A percentile compares a stretch with the other conserved stretches of the same genome.
phyloP scores from a whole-genome alignment of 2,329 filamentous ascomycete species.

The Stemphylium vesicarium region DNA sequence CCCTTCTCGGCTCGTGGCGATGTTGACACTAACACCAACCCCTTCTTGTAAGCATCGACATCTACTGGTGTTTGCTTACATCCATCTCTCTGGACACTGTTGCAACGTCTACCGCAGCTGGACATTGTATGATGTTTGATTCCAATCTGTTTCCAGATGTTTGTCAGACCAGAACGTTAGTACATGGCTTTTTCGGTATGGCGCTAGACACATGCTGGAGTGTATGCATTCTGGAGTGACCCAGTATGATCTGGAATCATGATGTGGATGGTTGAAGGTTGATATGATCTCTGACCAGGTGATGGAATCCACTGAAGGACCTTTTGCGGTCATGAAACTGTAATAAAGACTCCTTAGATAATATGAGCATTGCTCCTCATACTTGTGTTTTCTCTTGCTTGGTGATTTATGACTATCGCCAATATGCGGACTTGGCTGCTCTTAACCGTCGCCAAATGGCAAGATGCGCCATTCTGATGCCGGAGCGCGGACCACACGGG shows the following conservation, averaged over 20 bases:
- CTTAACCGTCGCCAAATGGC: too few species aligned
- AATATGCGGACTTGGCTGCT: too few species aligned
- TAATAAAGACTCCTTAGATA: slow-evolving; percentile 14
- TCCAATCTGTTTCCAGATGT: slow-evolving; percentile 22
- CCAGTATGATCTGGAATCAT: slow-evolving; percentile 20
- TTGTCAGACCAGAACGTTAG: slow-evolving; percentile 16
- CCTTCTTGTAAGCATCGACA: slow-evolving; percentile 17
- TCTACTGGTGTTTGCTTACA: neutral
- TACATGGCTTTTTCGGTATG: slow-evolving; percentile 17
- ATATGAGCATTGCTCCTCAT: slow-evolving; percentile 26
- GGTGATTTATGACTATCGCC: slow-evolving; percentile 1
- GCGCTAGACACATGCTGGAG: slow-evolving; percentile 7
- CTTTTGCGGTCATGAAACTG: neutral
- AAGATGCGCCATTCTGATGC: neutral
- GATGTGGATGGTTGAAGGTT: slow-evolving; percentile 20
- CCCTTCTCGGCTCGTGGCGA: slow-evolving; percentile 9
- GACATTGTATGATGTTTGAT: slow-evolving; percentile 11
- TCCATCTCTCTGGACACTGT: slow-evolving; percentile 7
- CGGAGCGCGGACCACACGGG: neutral
- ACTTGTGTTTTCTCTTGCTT: slow-evolving; percentile 6
- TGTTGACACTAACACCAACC: slow-evolving; percentile 12
- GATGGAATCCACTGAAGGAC: slow-evolving; percentile 19
- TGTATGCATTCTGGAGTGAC: slow-evolving; percentile 16
- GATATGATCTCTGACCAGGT: slow-evolving; percentile 26
- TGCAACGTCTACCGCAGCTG: slow-evolving; percentile 7